Base-by-base conservation (phyloP, 495 filamentous ascomycete species). In the Penicillium paxilli region DNA sequence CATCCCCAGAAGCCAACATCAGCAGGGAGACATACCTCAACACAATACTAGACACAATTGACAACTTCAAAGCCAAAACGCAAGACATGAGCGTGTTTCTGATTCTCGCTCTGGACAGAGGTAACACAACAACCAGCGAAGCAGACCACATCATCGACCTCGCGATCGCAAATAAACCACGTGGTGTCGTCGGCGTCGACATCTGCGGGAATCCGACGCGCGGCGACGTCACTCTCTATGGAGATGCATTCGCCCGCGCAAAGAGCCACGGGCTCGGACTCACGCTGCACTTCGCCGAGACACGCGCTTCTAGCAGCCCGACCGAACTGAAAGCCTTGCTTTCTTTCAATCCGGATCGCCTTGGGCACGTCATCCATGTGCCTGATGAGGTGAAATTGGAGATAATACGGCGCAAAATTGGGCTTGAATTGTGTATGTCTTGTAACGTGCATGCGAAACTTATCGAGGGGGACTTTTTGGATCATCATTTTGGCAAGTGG, bases 291-390 rank as follows among this genome's bases (percentile, higher is more conserved):
- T 94, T 94, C 59, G 90, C 85, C 10, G 91, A 95, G 65, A 77
- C 79, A 1, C 68, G 74, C 12, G 64, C 66, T 8, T 83, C 81
- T 5, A 77, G 74, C 0, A 69, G 75, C 4, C 72, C 74, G 2
- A 59, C 67, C 3, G 91, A 95, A 66, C 68, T 95, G 11, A 49
- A 67, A 10, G 77, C 74, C 1, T 65, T 94, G 44, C 75, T 96
- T 52, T 67, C 65, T 0, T 92, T 84, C 71, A 33, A 66, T 45
- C 90, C 90, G 5, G 83, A 90, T 56, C 71, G 91, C 3, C 64
- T 96, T 9, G 89, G 90, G 0, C 91, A 95, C 72, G 89, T 91
- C 5, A 88, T 93, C 47, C 81, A 91, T 64, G 83, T 91, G 1
- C 76, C 81, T 1, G 81, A 83, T 9, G 58, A 64, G 19, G 62